A percentile compares a stretch with the other conserved stretches of the same genome.
Conservation (phyloP, 1,284 basidiomycete species). For the Microbotryum scabiosae region DNA sequence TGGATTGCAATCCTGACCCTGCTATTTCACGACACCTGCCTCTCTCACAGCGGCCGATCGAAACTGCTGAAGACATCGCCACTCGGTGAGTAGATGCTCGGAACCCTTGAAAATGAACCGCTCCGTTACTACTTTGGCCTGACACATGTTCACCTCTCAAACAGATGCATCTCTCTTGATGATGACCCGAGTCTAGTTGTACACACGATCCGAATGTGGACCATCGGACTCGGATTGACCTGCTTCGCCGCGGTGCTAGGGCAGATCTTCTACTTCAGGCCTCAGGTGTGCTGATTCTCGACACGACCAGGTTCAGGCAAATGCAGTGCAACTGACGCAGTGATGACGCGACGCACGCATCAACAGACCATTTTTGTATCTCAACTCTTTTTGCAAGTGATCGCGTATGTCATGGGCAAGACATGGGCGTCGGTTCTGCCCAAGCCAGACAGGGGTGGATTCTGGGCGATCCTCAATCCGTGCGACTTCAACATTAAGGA, state of each 20-base stretch:
- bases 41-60: neutral
- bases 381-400: constrained; percentile 30
- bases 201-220: constrained; percentile 17
- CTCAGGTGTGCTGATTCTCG: constrained; percentile 1
- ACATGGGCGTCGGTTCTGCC: constrained; percentile 18
- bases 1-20: too few relatives aligned
- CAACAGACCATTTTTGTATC: constrained; percentile 30
- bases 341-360: constrained; percentile 54
- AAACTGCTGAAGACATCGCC: constrained; percentile 29
- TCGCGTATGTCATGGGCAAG: constrained; percentile 28
- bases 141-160: neutral
- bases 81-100: constrained; percentile 8
- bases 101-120: neutral
- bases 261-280: constrained; percentile 9
- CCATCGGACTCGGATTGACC: constrained; percentile 7
- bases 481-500: constrained; percentile 32
- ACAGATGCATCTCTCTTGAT: constrained; percentile 26
- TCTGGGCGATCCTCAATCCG: constrained; percentile 32
- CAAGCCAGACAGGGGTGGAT: constrained; percentile 36
- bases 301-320: constrained; percentile 34
- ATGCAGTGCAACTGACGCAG: constrained; percentile 11
- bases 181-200: constrained; percentile 24
- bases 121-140: neutral
- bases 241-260: constrained; percentile 30
- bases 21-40: constrained; percentile 35